phyloP scores from a whole-genome alignment of 2,329 filamentous ascomycete species.

The Amylocarpus encephaloides region DNA sequence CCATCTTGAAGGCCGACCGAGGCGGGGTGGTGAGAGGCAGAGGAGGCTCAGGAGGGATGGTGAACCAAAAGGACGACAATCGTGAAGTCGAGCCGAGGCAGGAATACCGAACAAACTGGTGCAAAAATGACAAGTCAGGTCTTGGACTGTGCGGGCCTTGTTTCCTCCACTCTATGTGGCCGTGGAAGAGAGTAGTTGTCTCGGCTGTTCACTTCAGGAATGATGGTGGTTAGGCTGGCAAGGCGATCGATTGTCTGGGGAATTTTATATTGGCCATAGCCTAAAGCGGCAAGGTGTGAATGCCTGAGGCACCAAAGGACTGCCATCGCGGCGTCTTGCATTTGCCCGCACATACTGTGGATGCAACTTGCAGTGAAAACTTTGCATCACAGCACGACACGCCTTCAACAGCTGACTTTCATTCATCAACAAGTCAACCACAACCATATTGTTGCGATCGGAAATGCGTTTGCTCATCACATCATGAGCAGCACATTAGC shows the following conservation, averaged over 20 bases:
- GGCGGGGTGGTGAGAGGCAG: slow-evolving; percentile 11
- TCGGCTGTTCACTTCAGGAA: not conserved
- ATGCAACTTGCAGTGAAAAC: slow-evolving; percentile 1
- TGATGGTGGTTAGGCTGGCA: not conserved
- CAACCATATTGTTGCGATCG: slow-evolving; percentile 17
- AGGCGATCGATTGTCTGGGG: not conserved
- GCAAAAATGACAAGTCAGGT: not conserved
- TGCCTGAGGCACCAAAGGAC: not conserved
- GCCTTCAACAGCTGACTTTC: slow-evolving; percentile 4
- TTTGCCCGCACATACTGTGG: not conserved
- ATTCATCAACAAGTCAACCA: slow-evolving; percentile 26
- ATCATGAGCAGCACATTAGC: slow-evolving; percentile 22
- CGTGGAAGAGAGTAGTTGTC: not conserved
- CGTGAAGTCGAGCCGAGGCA: not conserved
- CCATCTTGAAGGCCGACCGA: slow-evolving; percentile 42
- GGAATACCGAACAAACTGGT: not conserved
- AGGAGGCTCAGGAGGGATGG: slow-evolving; percentile 1
- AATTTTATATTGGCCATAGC: not conserved
- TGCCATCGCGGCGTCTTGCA: not conserved
- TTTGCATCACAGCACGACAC: slow-evolving; percentile 4
- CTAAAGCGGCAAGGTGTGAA: not conserved
- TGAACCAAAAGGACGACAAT: not conserved
- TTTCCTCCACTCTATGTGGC: not conserved
- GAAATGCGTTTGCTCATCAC: slow-evolving; percentile 20
- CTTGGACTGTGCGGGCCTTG: too few relatives aligned